Conservation (phyloP, 2,329 filamentous ascomycete species). For the Fusarium staphyleae region DNA sequence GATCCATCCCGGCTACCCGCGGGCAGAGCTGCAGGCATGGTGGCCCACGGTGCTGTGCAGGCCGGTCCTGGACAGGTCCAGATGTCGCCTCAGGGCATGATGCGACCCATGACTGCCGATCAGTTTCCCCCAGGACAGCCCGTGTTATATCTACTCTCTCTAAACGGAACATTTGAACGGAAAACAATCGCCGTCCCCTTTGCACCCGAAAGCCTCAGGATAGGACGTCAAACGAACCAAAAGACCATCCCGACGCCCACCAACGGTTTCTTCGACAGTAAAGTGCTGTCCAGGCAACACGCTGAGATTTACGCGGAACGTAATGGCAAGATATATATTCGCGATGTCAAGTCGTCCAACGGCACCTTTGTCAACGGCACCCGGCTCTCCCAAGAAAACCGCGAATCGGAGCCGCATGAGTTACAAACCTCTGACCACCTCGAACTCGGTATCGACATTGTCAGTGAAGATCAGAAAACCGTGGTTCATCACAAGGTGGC, state of each 20-base stretch:
- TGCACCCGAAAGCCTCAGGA: constrained; percentile 90
- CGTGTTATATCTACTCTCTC: constrained; percentile 83
- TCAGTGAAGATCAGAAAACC: constrained; percentile 97
- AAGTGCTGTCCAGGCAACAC: constrained; percentile 94
- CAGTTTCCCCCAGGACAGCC: constrained; percentile 70
- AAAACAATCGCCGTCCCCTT: constrained; percentile 96
- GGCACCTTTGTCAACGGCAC: constrained; percentile 97
- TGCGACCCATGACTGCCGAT: constrained; percentile 70
- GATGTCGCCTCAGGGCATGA: constrained; percentile 55
- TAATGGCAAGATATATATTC: constrained; percentile 91
- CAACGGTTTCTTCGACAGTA: constrained; percentile 98
- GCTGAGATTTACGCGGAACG: constrained; percentile 91
- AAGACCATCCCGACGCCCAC: constrained; percentile 90
- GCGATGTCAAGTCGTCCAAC: constrained; percentile 98
- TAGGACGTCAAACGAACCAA: constrained; percentile 95
- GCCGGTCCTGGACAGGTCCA: constrained; percentile 44
- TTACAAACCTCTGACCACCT: constrained; percentile 89
- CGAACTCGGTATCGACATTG: constrained; percentile 96
- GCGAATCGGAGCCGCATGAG: constrained; percentile 95
- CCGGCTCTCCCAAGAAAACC: constrained; percentile 89
- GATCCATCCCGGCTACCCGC: constrained; percentile 57
- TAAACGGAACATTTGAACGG: constrained; percentile 96
- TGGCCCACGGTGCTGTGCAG: constrained; percentile 45
- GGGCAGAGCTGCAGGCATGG: constrained; percentile 54
- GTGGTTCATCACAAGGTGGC: constrained; percentile 99